Evolutionary conservation across 768 basidiomycete species (phyloP), one percentile per base, ranked within the genome.

Genomic region (Crassisporium funariophilum): DNA sequence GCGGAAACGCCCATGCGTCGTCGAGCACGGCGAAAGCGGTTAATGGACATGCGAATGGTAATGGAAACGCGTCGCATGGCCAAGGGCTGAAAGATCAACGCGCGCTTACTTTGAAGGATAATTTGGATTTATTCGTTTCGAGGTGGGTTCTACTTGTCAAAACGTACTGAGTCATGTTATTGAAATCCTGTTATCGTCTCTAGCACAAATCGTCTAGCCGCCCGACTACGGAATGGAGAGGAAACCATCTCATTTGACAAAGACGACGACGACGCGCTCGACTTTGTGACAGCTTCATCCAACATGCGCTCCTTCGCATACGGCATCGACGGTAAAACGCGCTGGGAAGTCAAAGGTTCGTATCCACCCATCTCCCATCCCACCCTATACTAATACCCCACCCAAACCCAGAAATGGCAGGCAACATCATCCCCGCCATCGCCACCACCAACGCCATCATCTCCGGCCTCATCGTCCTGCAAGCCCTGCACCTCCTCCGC

Each of bases 401-500:
- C 29, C 22, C n/a, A 21, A 27, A 11, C 21, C 12, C 64, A 95
- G 95, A 98, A 68, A 98, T 98, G 91, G 97, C 97, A 0, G 97
- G 97, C 8, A 99, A 99, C 67, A 98, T 99, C 59, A 99, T 98
- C 53, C 97, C 97, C 5, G 97, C 97, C 1, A 98, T 99, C 58
- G 97, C 97, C 4, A 99, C 97, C 3, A 99, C 97, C 17, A 99
- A 99, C 64, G 97, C 97, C 8, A 91, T 99, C 65, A 84, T 98
- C 55, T 88, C 97, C 0, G 97, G 95, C 0, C 73, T 95, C 29
- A 93, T 98, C 61, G 94, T 98, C 17, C 77, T 98, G 35, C 95
- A 98, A 64, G 89, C 94, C 0, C 70, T 98, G 16, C 87, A 93
- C 47, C 74, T 97, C 34, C 75, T 98, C 25, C 84, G 82, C 27